Evolutionary conservation across 129 eudicot species (phyloP).

Genomic region (Flaveria robusta): DNA sequence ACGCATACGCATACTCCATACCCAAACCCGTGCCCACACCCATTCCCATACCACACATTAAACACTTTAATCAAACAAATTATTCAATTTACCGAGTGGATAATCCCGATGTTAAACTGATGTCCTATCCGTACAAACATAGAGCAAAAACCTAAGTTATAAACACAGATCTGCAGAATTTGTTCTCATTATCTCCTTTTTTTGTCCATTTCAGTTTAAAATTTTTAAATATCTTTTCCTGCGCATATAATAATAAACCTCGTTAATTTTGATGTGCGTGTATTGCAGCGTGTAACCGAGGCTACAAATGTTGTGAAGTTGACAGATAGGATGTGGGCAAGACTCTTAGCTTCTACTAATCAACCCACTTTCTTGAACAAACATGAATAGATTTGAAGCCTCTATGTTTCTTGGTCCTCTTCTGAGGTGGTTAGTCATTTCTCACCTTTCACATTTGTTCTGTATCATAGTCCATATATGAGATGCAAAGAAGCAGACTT

Average conservation of each 20-base stretch:
- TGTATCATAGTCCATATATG: not conserved
- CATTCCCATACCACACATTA: not conserved
- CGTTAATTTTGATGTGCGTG: not conserved
- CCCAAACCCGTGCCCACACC: not conserved
- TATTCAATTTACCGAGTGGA: not conserved
- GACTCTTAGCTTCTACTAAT: constrained; percentile 83
- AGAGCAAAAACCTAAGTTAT: not conserved
- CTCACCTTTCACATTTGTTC: constrained; percentile 9
- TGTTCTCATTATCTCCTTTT: not conserved
- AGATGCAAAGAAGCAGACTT: not conserved
- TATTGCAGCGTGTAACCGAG: constrained; percentile 78
- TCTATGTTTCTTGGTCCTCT: not conserved
- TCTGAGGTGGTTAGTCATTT: constrained; percentile 12
- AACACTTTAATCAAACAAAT: constrained; percentile 8
- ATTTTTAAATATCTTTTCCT: not conserved
- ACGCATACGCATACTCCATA: not conserved
- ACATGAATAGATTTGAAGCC: constrained; percentile 42
- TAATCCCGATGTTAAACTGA: not conserved
- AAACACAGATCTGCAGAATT: not conserved
- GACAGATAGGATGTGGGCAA: constrained; percentile 92
- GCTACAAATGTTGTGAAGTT: constrained; percentile 62
- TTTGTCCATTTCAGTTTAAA: not conserved
- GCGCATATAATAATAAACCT: not conserved
- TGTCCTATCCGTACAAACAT: not conserved
- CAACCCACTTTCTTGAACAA: constrained; percentile 63